Base-by-base conservation (phyloP, 1,284 basidiomycete species). In the Microstroma glucosiphilum region DNA sequence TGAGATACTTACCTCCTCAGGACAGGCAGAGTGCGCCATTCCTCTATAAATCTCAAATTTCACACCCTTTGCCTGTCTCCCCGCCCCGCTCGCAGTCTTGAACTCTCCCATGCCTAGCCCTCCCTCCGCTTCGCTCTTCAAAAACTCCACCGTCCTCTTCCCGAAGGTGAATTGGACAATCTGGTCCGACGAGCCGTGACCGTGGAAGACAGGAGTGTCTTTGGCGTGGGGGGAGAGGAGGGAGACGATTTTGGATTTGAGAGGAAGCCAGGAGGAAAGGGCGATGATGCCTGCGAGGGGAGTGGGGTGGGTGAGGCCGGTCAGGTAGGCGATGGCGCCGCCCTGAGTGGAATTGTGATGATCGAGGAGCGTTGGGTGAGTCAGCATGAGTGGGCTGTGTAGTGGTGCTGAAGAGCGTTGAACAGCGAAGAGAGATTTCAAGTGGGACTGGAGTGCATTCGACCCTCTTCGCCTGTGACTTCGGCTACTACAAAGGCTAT, bases 401-500 rank as follows among this genome's bases (percentile, higher is more conserved):
- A 37, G 3, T 37, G 30, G 30, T 37, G 30, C n/a, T n/a, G n/a
- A n/a, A n/a, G n/a, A n/a, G n/a, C n/a, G n/a, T n/a, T n/a, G n/a
- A 4, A 37, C 30, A 37, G 30, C 30, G 30, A 4, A 3, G 30
- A 37, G 30, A 9, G 4, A 37, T 4, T 37, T 37, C 30, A 37
- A 37, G 30, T 37, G 30, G 9, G 30, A 37, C 30, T 37, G 30
- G 30, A 37, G 30, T 37, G 30, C 9, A 37, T 37, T 37, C 30
- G 30, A 37, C 9, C 30, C 9, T 37, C 30, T 48, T 40, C 30
- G 21, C 30, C 25, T 37, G 9, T 6, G 25, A 21, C n/a, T 37
- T 90, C 87, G 19, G 86, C 85, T 19, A 90, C 70, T 23, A 92
- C 90, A 11, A 85, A 85, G 2, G 89, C 85, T 56, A 89, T 83